A percentile compares a stretch with the other conserved stretches of the same genome.
Evolutionary conservation across 2,329 filamentous ascomycete species (phyloP).

Genomic region (Penicillium sp.): DNA sequence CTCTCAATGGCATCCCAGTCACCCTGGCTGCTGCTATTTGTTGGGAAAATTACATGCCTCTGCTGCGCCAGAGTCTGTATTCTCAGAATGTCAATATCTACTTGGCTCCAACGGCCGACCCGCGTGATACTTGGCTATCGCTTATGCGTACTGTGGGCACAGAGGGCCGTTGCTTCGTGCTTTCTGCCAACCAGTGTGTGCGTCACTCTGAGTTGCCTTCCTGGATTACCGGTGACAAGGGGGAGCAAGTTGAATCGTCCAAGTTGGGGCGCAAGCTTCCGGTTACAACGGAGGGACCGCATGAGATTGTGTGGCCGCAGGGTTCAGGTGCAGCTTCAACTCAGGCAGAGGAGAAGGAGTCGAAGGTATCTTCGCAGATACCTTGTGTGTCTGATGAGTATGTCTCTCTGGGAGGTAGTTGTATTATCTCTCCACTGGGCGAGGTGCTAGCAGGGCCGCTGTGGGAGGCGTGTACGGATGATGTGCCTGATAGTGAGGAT

Average conservation of each 20-base stretch:
- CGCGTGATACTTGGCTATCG: slow-evolving; percentile 70
- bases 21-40: slow-evolving; percentile 83
- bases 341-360: neutral
- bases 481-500: slow-evolving; percentile 25
- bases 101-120: slow-evolving; percentile 82
- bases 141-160: slow-evolving; percentile 74
- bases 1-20: slow-evolving; percentile 69
- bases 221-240: slow-evolving; percentile 46
- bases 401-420: slow-evolving; percentile 71
- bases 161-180: slow-evolving; percentile 78
- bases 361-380: neutral
- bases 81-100: slow-evolving; percentile 87
- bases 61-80: slow-evolving; percentile 77
- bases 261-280: slow-evolving; percentile 16
- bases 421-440: slow-evolving; percentile 72
- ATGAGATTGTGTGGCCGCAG: slow-evolving; percentile 46
- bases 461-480: slow-evolving; percentile 58
- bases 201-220: slow-evolving; percentile 51
- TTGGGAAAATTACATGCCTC: slow-evolving; percentile 96
- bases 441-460: slow-evolving; percentile 71
- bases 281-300: slow-evolving; percentile 40
- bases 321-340: neutral
- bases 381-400: slow-evolving; percentile 35
- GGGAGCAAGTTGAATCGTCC: neutral
- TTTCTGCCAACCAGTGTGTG: slow-evolving; percentile 79